A percentile compares a stretch with the other conserved stretches of the same genome.
Evolutionary conservation across 2,329 filamentous ascomycete species (phyloP).

Genomic region (Phyllosticta citrichinensis): DNA sequence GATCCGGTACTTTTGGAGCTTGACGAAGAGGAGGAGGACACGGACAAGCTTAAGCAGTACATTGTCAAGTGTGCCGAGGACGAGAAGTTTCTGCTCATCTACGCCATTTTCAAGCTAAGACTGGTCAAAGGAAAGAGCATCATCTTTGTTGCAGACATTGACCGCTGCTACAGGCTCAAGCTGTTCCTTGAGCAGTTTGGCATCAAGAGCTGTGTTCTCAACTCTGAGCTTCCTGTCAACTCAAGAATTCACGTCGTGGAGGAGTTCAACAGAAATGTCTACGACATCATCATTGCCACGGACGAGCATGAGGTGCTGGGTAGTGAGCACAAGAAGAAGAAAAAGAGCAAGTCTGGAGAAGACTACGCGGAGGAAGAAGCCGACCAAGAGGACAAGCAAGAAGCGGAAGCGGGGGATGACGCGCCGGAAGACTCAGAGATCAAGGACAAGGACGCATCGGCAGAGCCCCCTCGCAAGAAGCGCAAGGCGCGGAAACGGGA

Average conservation of each 20-base stretch:
- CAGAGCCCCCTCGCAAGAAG: constrained; percentile 44
- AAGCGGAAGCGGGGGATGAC: constrained; percentile 26
- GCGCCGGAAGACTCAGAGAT: constrained; percentile 22
- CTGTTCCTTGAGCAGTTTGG: constrained; percentile 96
- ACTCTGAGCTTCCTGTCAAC: constrained; percentile 89
- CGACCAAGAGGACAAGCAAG: constrained; percentile 16
- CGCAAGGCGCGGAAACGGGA: constrained; percentile 57
- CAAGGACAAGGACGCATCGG: constrained; percentile 9
- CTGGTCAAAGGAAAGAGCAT: constrained; percentile 88
- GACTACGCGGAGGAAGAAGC: constrained; percentile 13
- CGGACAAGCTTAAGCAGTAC: constrained; percentile 73
- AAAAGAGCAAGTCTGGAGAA: constrained; percentile 15
- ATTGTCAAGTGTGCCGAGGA: constrained; percentile 91
- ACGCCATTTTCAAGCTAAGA: constrained; percentile 91
- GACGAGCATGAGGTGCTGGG: constrained; percentile 83
- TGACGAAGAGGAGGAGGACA: constrained; percentile 69
- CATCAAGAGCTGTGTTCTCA: constrained; percentile 84
- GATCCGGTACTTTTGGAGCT: constrained; percentile 72
- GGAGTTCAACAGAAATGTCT: constrained; percentile 92
- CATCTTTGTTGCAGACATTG: constrained; percentile 76
- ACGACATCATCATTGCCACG: constrained; percentile 95
- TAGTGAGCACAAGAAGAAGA: constrained; percentile 39
- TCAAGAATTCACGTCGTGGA: constrained; percentile 89
- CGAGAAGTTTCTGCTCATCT: constrained; percentile 87
- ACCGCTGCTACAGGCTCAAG: constrained; percentile 84